Conservation (phyloP, 2,329 filamentous ascomycete species). For the Colletotrichum somersetense region DNA sequence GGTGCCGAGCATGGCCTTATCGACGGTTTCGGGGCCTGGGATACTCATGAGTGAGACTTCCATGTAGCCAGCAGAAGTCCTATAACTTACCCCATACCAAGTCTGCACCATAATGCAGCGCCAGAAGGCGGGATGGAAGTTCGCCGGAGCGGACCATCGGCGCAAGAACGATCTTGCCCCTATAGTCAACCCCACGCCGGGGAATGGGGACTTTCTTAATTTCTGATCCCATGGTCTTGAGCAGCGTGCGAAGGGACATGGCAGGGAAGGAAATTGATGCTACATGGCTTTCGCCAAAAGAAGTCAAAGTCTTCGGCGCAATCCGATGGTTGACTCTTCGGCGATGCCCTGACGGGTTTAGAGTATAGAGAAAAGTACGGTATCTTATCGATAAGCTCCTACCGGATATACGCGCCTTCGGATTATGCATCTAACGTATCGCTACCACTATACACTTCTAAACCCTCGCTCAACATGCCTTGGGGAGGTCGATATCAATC, state of each 20-base stretch:
- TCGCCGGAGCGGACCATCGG: slow-evolving; percentile 99
- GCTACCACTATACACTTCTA: not conserved
- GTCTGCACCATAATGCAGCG: slow-evolving; percentile 95
- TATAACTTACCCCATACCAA: slow-evolving; percentile 85
- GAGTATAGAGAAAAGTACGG: slow-evolving; percentile 29
- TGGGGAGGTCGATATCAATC: slow-evolving; percentile 26
- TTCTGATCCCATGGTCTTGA: slow-evolving; percentile 68
- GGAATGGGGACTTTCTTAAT: slow-evolving; percentile 84
- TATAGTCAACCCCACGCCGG: slow-evolving; percentile 89
- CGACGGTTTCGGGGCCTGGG: slow-evolving; percentile 90
- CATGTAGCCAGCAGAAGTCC: not conserved
- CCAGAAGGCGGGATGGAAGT: slow-evolving; percentile 87
- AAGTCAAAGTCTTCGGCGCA: slow-evolving; percentile 22
- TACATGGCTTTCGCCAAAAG: slow-evolving; percentile 11
- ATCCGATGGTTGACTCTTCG: slow-evolving; percentile 25
- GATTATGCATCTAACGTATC: not conserved
- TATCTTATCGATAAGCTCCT: slow-evolving; percentile 39
- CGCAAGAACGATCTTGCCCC: slow-evolving; percentile 92
- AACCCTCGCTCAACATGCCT: not conserved
- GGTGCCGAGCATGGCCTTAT: slow-evolving; percentile 90
- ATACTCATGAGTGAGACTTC: slow-evolving; percentile 23
- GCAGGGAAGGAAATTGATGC: not conserved
- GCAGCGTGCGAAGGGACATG: slow-evolving; percentile 48
- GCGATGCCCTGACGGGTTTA: slow-evolving; percentile 39
- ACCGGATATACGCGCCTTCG: not conserved